Percentiles rank a stretch among this genome's conserved stretches.
phyloP scores from a whole-genome alignment of 1,284 basidiomycete species.

The Agroathelia rolfsii region DNA sequence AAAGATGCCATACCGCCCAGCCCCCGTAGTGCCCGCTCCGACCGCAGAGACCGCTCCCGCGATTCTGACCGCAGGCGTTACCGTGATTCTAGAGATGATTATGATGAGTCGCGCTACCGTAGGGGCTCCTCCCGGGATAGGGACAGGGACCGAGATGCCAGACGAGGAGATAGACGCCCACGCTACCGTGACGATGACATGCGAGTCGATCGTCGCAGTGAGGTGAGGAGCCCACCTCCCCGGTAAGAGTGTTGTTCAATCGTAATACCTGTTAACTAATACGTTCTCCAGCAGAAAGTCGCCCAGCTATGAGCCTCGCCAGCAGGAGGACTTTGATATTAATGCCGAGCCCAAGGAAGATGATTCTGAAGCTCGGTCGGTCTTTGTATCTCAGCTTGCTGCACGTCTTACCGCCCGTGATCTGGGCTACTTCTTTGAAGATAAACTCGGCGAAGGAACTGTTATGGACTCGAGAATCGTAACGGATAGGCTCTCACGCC shows the following conservation, averaged over 20 bases:
- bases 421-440: slow-evolving; percentile 97
- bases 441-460: slow-evolving; percentile 84
- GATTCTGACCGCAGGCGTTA: slow-evolving; percentile 40
- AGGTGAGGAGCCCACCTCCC: too few relatives aligned
- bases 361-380: slow-evolving; percentile 91
- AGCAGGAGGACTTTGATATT: slow-evolving; percentile 56
- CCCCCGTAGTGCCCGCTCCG: slow-evolving; percentile 37
- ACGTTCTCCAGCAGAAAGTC: slow-evolving; percentile 54
- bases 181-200: too few relatives aligned
- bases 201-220: too few relatives aligned
- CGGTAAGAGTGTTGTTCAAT: too few relatives aligned
- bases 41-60: slow-evolving; percentile 41
- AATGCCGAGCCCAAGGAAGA: slow-evolving; percentile 77
- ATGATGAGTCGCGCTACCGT: too few relatives aligned
- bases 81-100: slow-evolving; percentile 49
- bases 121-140: slow-evolving; percentile 29
- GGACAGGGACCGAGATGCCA: slow-evolving; percentile 28
- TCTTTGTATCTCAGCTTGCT: slow-evolving; percentile 97
- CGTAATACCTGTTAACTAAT: too few relatives aligned
- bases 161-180: slow-evolving; percentile 21
- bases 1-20: slow-evolving; percentile 33
- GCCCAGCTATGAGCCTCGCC: slow-evolving; percentile 58
- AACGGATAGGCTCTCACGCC: slow-evolving; percentile 84
- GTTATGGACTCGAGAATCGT: slow-evolving; percentile 95
- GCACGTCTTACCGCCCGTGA: slow-evolving; percentile 91